Base-by-base conservation (phyloP, 2,329 filamentous ascomycete genomes). In the Sporothrix sp. region DNA sequence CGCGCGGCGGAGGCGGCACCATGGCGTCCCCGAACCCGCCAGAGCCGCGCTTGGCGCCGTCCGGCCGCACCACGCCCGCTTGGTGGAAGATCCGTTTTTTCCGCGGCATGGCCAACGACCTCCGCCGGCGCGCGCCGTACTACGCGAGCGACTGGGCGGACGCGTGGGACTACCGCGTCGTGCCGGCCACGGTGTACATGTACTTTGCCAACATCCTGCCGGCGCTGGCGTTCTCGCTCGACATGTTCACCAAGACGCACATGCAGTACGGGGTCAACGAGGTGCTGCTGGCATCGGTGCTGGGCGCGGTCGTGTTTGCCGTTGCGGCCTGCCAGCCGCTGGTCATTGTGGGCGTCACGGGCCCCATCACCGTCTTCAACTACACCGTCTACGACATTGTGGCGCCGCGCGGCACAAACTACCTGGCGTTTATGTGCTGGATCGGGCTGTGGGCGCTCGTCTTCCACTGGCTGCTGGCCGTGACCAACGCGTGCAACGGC, bases 321-420 rank as follows among this genome's bases (percentile, higher is more conserved):
- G 58, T 94, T 1, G 75, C 88, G 54, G 84, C 87, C 7, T 87
- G 85, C 23, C 89, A 95, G 63, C 89, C 89, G 7, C 70, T 95
- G 52, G 87, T 91, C 50, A 95, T 95, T 63, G 89, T 95, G 20
- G 89, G 89, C 20, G 88, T 95, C 2, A 94, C 88, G 10, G 86
- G 85, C 68, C 88, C 88, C 3, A 95, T 95, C 52, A 94, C 89
- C 14, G 87, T 95, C 25, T 95, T 95, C 63, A 95, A 94, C 64
- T 95, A 94, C 62, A 95, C 89, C 3, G 87, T 95, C 3, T 95
- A 90, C 69, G 84, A 93, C 65, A 95, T 95, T 57, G 86, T 95
- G 63, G 70, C 74, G 1, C 82, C 85, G 1, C 81, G 81, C 0
- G 86, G 85, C 1, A 85, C 84, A 5, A 83, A 90, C 61, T 95